These are phyloP conservation scores for Colletotrichum chlorophyti DNA, from an alignment of 2,329 filamentous ascomycete species.

Conservation along the genomic window DNA sequence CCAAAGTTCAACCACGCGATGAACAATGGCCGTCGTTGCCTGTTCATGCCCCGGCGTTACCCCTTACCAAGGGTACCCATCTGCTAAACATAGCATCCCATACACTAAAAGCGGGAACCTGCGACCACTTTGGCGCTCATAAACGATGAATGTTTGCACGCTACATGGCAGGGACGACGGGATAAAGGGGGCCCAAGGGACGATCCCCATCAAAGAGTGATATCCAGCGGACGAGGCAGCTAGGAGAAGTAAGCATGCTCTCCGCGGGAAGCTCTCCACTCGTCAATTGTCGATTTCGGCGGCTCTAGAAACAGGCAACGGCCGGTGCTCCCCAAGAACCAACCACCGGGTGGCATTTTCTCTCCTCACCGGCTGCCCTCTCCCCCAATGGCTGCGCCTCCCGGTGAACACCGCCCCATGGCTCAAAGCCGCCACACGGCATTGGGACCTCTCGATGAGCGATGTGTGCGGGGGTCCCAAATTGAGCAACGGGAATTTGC, in stretches of 20 bases:
- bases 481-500: too few species aligned
- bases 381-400: slow-evolving; percentile 2
- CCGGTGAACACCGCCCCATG: slow-evolving; percentile 4
- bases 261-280: not conserved
- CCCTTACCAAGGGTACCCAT: too few species aligned
- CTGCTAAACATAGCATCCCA: slow-evolving; percentile 1
- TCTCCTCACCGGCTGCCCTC: not conserved
- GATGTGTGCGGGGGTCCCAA: too few species aligned
- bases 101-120: not conserved
- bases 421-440: slow-evolving; percentile 3
- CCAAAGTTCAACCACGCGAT: too few species aligned
- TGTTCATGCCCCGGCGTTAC: too few species aligned
- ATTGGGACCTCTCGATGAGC: slow-evolving; percentile 3
- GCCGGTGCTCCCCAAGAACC: not conserved
- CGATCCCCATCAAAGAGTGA: slow-evolving; percentile 2
- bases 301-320: not conserved
- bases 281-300: not conserved
- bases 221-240: too few species aligned
- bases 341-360: not conserved
- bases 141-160: too few species aligned
- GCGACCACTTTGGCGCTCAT: too few species aligned
- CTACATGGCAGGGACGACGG: too few species aligned
- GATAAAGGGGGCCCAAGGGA: too few species aligned
- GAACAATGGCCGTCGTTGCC: too few species aligned
- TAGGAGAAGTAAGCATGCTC: not conserved